Base-by-base conservation (phyloP, 2,329 filamentous ascomycete species). In the Chaetomium strumarium region DNA sequence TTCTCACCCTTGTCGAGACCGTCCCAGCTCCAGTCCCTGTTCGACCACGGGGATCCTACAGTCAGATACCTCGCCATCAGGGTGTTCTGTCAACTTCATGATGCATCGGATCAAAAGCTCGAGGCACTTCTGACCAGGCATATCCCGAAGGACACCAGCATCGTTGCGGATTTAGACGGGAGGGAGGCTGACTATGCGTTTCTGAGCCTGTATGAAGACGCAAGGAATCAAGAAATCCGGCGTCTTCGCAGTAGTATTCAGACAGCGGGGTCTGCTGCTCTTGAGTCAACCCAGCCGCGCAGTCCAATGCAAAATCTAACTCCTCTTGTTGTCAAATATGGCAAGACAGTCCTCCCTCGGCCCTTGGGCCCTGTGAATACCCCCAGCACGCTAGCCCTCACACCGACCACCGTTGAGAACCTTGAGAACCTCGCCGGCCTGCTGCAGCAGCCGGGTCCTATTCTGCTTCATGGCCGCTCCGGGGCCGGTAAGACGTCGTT, bases 401-500 rank as follows among this genome's bases (percentile, higher is more conserved):
- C 91, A 0, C 66, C 76, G 0, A 96, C 90, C 0, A 89, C 90
- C 0, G 70, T 78, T 31, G 67, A 67, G 10, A 99, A 97, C 59
- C 73, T 96, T 36, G 79, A 81, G 62, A 74, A 68, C 11, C 77
- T 97, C 51, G 86, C 88, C 2, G 69, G 71, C 29, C 78, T 84
- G 43, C 73, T 99, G 30, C 83, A 86, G 41, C 75, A 75, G 4
- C 67, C 80, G 1, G 82, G 83, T 0, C 90, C 95, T 0, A 76
- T 96, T 34, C 75, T 99, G 17, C 76, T 99, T 5, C 82, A 90
- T 57, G 93, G 93, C 1, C 74, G 88, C 13, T 81, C 92, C 8
- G 92, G 95, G 17, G 87, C 87, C 31, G 93, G 93, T 46, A 99
- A 99, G 73, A 96, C 93, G 0, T 84, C 88, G 0, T 70, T 95